Evolutionary conservation across 75 land plant species (phyloP).

Genomic region (Pinus tabuliformis): DNA sequence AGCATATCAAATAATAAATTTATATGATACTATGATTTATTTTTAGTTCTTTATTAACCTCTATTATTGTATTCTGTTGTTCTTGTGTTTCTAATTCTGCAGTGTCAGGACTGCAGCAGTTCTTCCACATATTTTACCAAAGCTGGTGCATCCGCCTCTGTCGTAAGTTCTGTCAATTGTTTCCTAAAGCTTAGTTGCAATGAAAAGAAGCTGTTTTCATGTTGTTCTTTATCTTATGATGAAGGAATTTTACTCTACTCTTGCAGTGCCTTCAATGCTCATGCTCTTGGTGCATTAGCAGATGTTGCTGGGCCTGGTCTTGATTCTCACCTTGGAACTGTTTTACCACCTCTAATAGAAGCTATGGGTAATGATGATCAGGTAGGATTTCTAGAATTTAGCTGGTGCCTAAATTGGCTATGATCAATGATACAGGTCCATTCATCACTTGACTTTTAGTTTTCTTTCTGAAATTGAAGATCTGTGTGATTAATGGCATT

Average conservation of each 20-base stretch:
- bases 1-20: background rate
- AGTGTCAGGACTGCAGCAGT: constrained; percentile 98
- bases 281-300: constrained; percentile 96
- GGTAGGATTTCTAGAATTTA: constrained; percentile 33
- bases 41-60: background rate
- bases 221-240: background rate
- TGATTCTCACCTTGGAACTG: constrained; percentile 61
- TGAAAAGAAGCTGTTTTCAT: background rate
- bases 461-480: background rate
- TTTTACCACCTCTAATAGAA: constrained; percentile 84
- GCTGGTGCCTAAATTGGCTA: background rate
- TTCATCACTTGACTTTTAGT: background rate
- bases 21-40: background rate
- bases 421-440: background rate
- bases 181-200: constrained; percentile 13
- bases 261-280: constrained; percentile 96
- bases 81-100: constrained; percentile 6
- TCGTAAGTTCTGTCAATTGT: constrained; percentile 43
- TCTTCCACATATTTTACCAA: constrained; percentile 96
- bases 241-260: background rate
- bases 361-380: constrained; percentile 77
- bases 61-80: background rate
- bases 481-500: background rate
- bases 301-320: constrained; percentile 99
- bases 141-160: constrained; percentile 92